Evolutionary conservation across 805 yeast genomes (phyloP).

Genomic region (Hanseniaspora occidentalis): DNA sequence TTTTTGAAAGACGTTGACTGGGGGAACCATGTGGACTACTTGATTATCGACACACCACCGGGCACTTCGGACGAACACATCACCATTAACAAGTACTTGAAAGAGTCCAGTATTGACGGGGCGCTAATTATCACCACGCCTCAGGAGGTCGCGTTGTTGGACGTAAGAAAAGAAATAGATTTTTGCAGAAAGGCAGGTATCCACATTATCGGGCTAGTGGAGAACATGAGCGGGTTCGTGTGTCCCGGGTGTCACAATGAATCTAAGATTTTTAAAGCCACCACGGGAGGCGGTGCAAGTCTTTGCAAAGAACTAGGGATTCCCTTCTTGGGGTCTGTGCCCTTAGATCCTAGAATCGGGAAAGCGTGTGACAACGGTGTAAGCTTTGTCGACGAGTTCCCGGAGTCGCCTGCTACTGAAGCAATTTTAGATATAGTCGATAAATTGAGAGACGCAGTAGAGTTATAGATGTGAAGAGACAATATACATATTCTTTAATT

Average conservation of each 20-base stretch:
- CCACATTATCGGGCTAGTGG: slow-evolving; percentile 78
- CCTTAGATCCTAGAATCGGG: slow-evolving; percentile 92
- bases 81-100: slow-evolving; percentile 75
- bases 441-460: slow-evolving; percentile 43
- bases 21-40: slow-evolving; percentile 73
- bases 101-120: slow-evolving; percentile 88
- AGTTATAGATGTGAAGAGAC: slow-evolving; percentile 8
- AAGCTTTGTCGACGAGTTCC: slow-evolving; percentile 67
- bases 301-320: slow-evolving; percentile 69
- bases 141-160: slow-evolving; percentile 90
- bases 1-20: slow-evolving; percentile 91
- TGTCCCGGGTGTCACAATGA: slow-evolving; percentile 91
- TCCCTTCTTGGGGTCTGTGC: slow-evolving; percentile 82
- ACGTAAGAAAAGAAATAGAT: slow-evolving; percentile 91
- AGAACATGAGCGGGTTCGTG: slow-evolving; percentile 97
- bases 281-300: slow-evolving; percentile 92
- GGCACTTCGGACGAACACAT: slow-evolving; percentile 97
- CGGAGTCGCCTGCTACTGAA: slow-evolving; percentile 86
- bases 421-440: slow-evolving; percentile 82
- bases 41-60: slow-evolving; percentile 94
- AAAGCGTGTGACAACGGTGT: slow-evolving; percentile 77
- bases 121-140: slow-evolving; percentile 94
- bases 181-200: slow-evolving; percentile 88
- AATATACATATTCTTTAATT: not conserved
- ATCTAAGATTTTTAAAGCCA: slow-evolving; percentile 81